phyloP scores from a whole-genome alignment of 805 yeast genomes.

The Saccharomycopsis fermentans region DNA sequence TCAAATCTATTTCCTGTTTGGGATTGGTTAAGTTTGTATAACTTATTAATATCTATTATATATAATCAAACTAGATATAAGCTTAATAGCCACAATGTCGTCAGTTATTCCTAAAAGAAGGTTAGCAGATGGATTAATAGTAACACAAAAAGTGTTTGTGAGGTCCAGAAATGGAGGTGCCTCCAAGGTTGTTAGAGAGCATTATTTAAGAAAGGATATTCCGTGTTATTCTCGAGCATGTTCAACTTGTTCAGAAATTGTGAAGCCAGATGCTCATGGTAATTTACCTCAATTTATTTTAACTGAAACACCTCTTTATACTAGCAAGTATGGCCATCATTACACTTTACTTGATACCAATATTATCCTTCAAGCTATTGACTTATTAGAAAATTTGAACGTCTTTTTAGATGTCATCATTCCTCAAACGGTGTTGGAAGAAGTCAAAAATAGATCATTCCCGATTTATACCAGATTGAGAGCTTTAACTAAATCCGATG shows the following conservation, averaged over 20 bases:
- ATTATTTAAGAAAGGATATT: slow-evolving; percentile 82
- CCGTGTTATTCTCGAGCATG: slow-evolving; percentile 81
- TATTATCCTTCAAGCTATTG: slow-evolving; percentile 80
- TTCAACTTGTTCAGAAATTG: slow-evolving; percentile 42
- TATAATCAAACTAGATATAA: too few relatives aligned
- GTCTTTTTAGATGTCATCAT: slow-evolving; percentile 82
- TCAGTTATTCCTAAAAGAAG: slow-evolving; percentile 30
- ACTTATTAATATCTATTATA: too few relatives aligned
- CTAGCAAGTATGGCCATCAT: slow-evolving; percentile 52
- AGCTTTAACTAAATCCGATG: slow-evolving; percentile 58
- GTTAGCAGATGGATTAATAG: slow-evolving; percentile 44
- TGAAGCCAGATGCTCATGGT: slow-evolving; percentile 58
- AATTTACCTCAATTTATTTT: slow-evolving; percentile 57
- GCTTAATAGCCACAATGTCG: slow-evolving; percentile 8
- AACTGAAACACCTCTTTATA: slow-evolving; percentile 44
- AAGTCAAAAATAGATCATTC: slow-evolving; percentile 75
- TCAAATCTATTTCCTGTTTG: too few relatives aligned
- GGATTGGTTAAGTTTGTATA: too few relatives aligned
- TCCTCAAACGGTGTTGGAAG: slow-evolving; percentile 94
- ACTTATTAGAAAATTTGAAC: slow-evolving; percentile 65
- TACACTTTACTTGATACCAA: slow-evolving; percentile 84
- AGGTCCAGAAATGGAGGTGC: slow-evolving; percentile 86
- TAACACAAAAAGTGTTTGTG: slow-evolving; percentile 83
- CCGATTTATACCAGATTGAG: slow-evolving; percentile 84
- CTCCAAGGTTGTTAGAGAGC: slow-evolving; percentile 85